Base-by-base conservation (phyloP, 495 filamentous ascomycete species). In the Trichocladium uniseriatum region DNA sequence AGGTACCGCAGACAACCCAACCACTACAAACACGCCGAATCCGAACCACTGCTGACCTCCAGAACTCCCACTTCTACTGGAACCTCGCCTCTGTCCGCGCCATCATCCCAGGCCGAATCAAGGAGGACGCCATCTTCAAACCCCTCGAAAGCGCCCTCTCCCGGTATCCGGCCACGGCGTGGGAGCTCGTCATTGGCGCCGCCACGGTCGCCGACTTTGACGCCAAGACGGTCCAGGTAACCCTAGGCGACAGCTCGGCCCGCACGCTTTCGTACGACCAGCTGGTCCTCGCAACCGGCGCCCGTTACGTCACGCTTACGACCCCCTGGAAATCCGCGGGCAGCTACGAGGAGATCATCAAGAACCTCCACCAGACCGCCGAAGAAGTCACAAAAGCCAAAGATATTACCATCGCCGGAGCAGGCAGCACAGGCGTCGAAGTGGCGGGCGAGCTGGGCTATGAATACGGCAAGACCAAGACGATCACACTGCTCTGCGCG, bases 221-320 rank as follows among this genome's bases (percentile, higher is more conserved):
- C 20, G 53, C 71, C 13, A 92, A 90, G 60, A 67, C 73, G 0
- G 83, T 97, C 18, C 74, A 29, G 38, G 59, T 70, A 48, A 56
- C 51, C 6, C 57, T 67, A 38, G 27, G 45, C 16, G 50, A 53
- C 13, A 60, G 24, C 31, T 52, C 58, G 2, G 59, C 59, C 21
- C 43, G 58, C 58, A 21, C 60, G 51, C 34, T 60, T 50, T 14
- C 54, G 5, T 97, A 95, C 64, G 89, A 97, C 63, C 77, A 90
- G 40, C 82, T 95, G 0, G 82, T 97, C 20, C 77, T 97, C 7
- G 89, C 91, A 18, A 97, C 91, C 1, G 91, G 91, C 43, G 92
- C 91, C 18, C 85, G 94, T 67, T 87, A 87, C 31, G 70, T 60
- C 24, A 43, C 56, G 20, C 36, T 18, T 24, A 15, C 47, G 9